Evolutionary conservation across 208 protist genomes (phyloP), one percentile per base, ranked within the genome.

Genomic region (Leishmania arabica): DNA sequence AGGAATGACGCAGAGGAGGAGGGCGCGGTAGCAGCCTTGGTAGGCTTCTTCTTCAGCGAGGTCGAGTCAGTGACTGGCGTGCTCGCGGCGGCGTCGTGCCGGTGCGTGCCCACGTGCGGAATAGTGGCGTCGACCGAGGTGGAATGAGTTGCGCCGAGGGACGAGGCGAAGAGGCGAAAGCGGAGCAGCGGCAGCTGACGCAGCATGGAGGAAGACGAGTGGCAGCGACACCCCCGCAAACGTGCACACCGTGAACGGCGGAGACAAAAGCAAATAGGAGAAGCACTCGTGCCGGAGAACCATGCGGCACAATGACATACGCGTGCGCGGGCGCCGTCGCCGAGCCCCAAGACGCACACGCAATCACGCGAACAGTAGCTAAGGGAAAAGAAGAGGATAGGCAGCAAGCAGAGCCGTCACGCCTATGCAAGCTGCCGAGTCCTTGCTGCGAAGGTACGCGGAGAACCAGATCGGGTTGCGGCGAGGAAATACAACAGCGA

Each of bases 121-220:
- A 45, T 34, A 2, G 69, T 27, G 31, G 40, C 27, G 27, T 31
- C 69, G 69, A 8, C 42, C 27, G 40, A 51, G 69, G 42, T 53
- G 42, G 69, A 31, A 37, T 34, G 27, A 51, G 45, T 51, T 3
- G 37, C n/a, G 69, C n/a, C 31, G 31, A 62, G 56, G 19, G 56
- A 56, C 60, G 76, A 71, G 76, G 47, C 45, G 45, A 72, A 71
- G 31, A 64, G 64, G 47, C 76, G 58, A n/a, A 79, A 71, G 45
- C 64, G 64, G 47, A 17, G 76, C 42, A 69, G n/a, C 24, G 62
- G 60, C 53, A 79, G 49, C 42, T 27, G 31, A 31, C 64, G 47
- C 21, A 72, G 60, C 76, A 79, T 79, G 37, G n/a, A 69, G 40
- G 34, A 45, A 21, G 31, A 49, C 24, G 37, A 15, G 56, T 5